phyloP scores from a whole-genome alignment of 2,329 filamentous ascomycete species.

The Trichophyton verrucosum region DNA sequence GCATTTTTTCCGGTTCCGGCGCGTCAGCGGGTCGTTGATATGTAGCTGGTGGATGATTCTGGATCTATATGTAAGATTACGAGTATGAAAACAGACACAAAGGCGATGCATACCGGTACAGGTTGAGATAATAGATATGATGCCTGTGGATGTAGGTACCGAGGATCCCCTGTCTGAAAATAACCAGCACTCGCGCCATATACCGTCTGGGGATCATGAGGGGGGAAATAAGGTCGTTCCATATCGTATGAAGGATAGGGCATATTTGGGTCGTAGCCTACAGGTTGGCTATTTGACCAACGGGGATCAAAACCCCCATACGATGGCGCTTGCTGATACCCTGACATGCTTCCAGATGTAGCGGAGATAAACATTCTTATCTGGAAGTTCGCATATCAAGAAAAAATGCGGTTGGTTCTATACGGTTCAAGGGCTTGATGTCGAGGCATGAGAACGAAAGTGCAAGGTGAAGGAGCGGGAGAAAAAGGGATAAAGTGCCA shows the following conservation, averaged over 20 bases:
- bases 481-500: not conserved
- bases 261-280: constrained; percentile 18
- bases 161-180: not conserved
- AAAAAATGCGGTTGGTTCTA: not conserved
- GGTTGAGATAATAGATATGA: not conserved
- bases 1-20: not conserved
- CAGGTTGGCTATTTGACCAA: constrained; percentile 22
- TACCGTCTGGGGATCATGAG: not conserved
- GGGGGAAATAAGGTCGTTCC: not conserved
- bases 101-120: not conserved
- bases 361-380: not conserved
- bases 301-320: constrained; percentile 28
- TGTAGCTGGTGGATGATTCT: not conserved
- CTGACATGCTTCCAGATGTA: constrained; percentile 23
- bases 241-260: constrained; percentile 13
- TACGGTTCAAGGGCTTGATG: not conserved
- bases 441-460: not conserved
- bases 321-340: constrained; percentile 37
- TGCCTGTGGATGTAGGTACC: not conserved
- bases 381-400: not conserved
- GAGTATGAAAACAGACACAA: not conserved
- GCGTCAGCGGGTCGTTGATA: not conserved
- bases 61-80: not conserved
- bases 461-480: not conserved
- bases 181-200: not conserved